Evolutionary conservation across 192 early-diverging fungal species (phyloP), one percentile per base, ranked within the genome.

Genomic region (Umbelopsis vinacea): DNA sequence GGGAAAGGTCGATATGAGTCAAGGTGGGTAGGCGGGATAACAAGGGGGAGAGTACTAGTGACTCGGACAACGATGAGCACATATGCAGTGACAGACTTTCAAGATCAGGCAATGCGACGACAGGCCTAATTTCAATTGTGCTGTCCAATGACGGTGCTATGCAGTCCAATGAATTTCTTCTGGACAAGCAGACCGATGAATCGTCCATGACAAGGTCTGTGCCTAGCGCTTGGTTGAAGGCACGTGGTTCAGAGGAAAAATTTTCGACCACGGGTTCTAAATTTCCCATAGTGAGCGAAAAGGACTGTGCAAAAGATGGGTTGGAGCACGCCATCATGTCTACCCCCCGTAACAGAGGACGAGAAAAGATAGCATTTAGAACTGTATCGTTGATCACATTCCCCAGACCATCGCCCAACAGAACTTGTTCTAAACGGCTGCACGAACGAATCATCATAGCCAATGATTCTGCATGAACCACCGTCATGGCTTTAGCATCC

Each of bases 361-460:
- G 57, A 29, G 57, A 63, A 63, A 63, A 37, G 9, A 63, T 63
- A 6, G 33, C 24, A 63, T 8, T 19, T 6, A 63, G 6, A 0
- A 63, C 57, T 4, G 10, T 17, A 17, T n/a, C 33, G 19, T 63
- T 22, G 60, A 71, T 54, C 2, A 38, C 37, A 69, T 74, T 68
- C 22, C 55, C 69, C 43, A 74, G 35, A 26, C 52, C 73, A 46
- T 74, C 68, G 10, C 67, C 68, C 26, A 74, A 43, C 21, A 48
- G 60, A 14, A 74, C 47, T 26, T 57, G 52, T 43, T 63, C 54
- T 37, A 74, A 26, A 6, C 69, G 52, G n/a, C 35, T 37, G 69
- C 73, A 74, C 5, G 40, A 53, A 40, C 45, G 53, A 22, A 74
- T 69, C 11, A 74, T 10, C 8, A 63, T 3, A 10, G 73, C 55